Conservation (phyloP, 2,329 filamentous ascomycete genomes). For the Dendryphion nanum region DNA sequence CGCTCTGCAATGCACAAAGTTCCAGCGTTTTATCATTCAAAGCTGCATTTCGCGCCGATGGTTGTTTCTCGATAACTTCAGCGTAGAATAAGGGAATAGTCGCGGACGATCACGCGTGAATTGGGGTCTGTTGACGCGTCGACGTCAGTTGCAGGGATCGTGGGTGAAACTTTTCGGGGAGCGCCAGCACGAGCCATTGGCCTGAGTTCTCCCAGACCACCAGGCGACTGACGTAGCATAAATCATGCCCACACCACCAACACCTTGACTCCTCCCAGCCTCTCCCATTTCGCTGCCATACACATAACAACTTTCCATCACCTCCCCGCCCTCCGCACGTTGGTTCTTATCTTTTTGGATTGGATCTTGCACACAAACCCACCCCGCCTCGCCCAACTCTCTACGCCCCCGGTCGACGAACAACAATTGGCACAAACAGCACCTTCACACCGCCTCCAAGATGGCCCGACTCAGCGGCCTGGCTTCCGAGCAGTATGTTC, state of each 20-base stretch:
- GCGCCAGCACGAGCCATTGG: conserved; percentile 12
- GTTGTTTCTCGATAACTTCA: no score
- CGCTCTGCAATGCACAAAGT: no score
- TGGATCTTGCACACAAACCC: background rate
- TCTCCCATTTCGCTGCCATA: no score
- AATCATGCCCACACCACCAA: conserved; percentile 6
- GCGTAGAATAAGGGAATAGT: no score
- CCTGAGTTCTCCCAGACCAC: conserved; percentile 1
- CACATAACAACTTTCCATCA: no score
- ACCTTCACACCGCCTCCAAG: conserved; percentile 4
- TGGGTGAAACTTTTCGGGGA: conserved; percentile 1
- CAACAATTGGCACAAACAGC: background rate
- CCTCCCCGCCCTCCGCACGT: no score
- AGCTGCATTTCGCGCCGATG: background rate
- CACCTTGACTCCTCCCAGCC: conserved; percentile 9
- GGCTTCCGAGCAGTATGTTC: conserved; percentile 27
- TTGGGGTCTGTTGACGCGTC: conserved; percentile 19
- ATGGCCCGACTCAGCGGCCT: conserved; percentile 37
- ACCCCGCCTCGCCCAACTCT: background rate
- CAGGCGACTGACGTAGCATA: conserved; percentile 20
- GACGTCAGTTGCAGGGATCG: conserved; percentile 19
- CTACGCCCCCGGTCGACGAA: no score
- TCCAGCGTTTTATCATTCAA: no score
- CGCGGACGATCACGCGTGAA: conserved; percentile 14
- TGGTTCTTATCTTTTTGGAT: background rate